Percentiles rank a stretch among this genome's conserved stretches.
These are phyloP conservation scores for Artemisia tridentata DNA, from an alignment of 129 eudicot species.

Conservation along the genomic window DNA sequence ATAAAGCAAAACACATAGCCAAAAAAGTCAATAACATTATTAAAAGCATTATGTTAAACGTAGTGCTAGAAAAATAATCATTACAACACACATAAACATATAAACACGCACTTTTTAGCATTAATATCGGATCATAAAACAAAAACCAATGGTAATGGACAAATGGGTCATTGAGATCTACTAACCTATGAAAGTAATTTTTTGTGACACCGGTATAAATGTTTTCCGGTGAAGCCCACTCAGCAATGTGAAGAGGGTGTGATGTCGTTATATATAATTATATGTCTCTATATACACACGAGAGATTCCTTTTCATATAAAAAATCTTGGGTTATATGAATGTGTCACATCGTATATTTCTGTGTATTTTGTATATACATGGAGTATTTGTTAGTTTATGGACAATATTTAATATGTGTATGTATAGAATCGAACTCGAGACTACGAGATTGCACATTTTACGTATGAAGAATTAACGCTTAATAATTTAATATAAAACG, in stretches of 20 bases:
- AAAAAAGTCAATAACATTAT: slow-evolving; percentile 29
- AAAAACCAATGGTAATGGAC: slow-evolving; percentile 25
- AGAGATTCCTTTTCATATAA: slow-evolving; percentile 19
- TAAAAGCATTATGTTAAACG: slow-evolving; percentile 1
- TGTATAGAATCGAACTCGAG: no score
- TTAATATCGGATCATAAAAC: slow-evolving; percentile 51
- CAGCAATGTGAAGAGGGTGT: slow-evolving; percentile 21
- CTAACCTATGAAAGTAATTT: slow-evolving; percentile 7
- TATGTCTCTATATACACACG: slow-evolving; percentile 14
- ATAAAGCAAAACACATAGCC: slow-evolving; percentile 17
- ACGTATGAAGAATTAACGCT: no score
- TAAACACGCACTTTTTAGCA: slow-evolving; percentile 24
- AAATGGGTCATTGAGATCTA: slow-evolving; percentile 22
- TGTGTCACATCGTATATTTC: slow-evolving; percentile 30
- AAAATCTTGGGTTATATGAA: slow-evolving; percentile 20
- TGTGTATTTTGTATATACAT: neutral
- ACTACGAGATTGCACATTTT: no score
- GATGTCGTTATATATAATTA: slow-evolving; percentile 25
- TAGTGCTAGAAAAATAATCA: slow-evolving; percentile 33
- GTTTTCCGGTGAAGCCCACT: slow-evolving; percentile 33
- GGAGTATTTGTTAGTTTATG: no score
- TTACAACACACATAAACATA: slow-evolving; percentile 36
- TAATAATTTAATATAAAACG: no score
- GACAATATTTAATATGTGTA: no score
- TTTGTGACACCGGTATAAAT: slow-evolving; percentile 23